Evolutionary conservation across 2,329 filamentous ascomycete species (phyloP), one percentile per base, ranked within the genome.

Genomic region (Aureobasidium melanogenum): DNA sequence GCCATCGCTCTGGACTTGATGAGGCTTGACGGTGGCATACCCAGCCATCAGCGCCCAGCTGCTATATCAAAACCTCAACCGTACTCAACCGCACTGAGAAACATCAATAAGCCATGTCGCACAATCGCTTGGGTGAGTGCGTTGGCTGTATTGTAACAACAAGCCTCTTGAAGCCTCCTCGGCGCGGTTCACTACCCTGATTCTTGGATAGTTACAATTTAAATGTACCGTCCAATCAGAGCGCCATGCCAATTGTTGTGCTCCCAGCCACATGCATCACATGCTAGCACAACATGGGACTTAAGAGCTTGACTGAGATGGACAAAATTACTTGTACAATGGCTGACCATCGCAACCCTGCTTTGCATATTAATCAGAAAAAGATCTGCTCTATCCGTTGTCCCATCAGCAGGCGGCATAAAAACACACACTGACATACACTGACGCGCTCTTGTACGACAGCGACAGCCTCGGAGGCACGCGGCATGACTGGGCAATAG

Each of bases 221-320:
- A 10, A n/a, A 17, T 22, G 14, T 44, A 36, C 14, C n/a, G n/a
- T 17, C 52, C 52, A 56, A 44, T 56, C 52, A 44, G 41, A 44
- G 36, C 38, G n/a, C 10, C 17, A 38, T 24, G 38, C 24, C 26
- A 12, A 22, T 10, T 32, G 34, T 56, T 44, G 52, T 56, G 26
- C 24, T 15, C 52, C 52, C 52, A 56, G 52, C 52, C 52, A 43
- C 52, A 56, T 56, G 52, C 52, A 56, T 56, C 52, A 56, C 52
- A 43, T 56, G 39, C 52, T 44, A 28, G 12, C 39, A 56, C 52
- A 44, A 34, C 39, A 56, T 43, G 51, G 17, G 24, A 34, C 30
- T 34, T 17, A 12, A 55, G 17, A 44, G 44, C 17, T 38, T 39
- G 52, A 44, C 36, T 38, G 44, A 44, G 50, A 36, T 54, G 24